Evolutionary conservation across 192 early-diverging fungal genomes (phyloP).

Genomic region (Backusella liffmaniae): DNA sequence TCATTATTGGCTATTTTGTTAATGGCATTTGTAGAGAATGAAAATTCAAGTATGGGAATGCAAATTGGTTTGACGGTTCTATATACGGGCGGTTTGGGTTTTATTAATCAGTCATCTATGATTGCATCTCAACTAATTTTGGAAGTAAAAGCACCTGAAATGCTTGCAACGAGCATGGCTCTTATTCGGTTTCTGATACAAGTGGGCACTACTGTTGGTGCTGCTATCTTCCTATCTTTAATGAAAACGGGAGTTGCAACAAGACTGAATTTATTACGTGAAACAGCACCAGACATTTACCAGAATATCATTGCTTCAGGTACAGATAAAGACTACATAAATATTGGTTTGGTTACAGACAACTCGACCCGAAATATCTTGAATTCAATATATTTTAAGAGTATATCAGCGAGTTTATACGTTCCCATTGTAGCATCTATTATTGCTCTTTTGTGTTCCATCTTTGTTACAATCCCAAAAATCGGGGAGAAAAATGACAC

Average conservation of each 20-base stretch:
- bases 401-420: background rate
- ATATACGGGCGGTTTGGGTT: background rate
- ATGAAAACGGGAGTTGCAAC: background rate
- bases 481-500: background rate
- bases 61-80: background rate
- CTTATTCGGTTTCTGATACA: background rate
- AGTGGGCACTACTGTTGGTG: background rate
- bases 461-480: background rate
- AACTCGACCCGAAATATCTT: background rate
- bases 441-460: background rate
- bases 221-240: background rate
- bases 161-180: background rate
- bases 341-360: background rate
- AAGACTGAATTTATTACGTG: background rate
- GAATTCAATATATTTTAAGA: background rate
- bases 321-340: background rate
- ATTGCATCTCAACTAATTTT: background rate
- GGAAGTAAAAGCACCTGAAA: background rate
- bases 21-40: background rate
- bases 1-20: background rate
- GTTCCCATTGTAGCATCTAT: background rate
- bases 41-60: background rate
- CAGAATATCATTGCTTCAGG: background rate
- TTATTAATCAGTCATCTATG: background rate
- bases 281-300: background rate